These are phyloP conservation scores for Tranzscheliella williamsii DNA, from an alignment of 1,284 basidiomycete genomes.

Conservation along the genomic window DNA sequence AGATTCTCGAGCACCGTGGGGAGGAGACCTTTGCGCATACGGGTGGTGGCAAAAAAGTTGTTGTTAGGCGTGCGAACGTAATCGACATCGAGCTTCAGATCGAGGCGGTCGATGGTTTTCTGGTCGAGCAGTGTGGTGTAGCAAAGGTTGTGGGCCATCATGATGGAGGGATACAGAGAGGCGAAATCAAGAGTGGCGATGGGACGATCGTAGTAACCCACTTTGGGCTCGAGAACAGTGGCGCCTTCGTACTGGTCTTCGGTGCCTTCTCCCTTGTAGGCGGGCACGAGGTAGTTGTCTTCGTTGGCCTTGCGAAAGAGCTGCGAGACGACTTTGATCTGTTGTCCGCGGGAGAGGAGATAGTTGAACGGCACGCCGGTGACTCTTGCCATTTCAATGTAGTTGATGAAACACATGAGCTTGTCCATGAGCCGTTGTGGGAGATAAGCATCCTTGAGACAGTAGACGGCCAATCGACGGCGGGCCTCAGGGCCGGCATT, in stretches of 20 bases:
- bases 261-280: slow-evolving; percentile 56
- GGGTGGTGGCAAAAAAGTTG: slow-evolving; percentile 56
- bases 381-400: slow-evolving; percentile 60
- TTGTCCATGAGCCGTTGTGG: slow-evolving; percentile 60
- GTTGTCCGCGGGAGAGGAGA: slow-evolving; percentile 58
- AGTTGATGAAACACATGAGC: slow-evolving; percentile 62
- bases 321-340: slow-evolving; percentile 60
- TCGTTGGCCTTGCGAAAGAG: slow-evolving; percentile 60
- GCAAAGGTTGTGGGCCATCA: slow-evolving; percentile 61
- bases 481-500: slow-evolving; percentile 59
- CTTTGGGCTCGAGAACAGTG: slow-evolving; percentile 59
- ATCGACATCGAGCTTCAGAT: slow-evolving; percentile 52
- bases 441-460: slow-evolving; percentile 60
- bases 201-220: slow-evolving; percentile 60
- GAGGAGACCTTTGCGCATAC: slow-evolving; percentile 55
- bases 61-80: slow-evolving; percentile 60
- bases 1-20: slow-evolving; percentile 57
- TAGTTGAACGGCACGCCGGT: slow-evolving; percentile 62
- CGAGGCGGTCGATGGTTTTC: slow-evolving; percentile 55
- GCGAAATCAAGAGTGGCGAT: slow-evolving; percentile 60
- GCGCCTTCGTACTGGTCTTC: slow-evolving; percentile 61
- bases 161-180: slow-evolving; percentile 60
- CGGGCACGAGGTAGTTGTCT: slow-evolving; percentile 58
- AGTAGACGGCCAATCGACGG: slow-evolving; percentile 59
- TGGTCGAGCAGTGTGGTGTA: slow-evolving; percentile 59